Percentiles rank a stretch among this genome's conserved stretches.
Evolutionary conservation across 2,329 filamentous ascomycete species (phyloP).

Genomic region (Diaporthe destruens): DNA sequence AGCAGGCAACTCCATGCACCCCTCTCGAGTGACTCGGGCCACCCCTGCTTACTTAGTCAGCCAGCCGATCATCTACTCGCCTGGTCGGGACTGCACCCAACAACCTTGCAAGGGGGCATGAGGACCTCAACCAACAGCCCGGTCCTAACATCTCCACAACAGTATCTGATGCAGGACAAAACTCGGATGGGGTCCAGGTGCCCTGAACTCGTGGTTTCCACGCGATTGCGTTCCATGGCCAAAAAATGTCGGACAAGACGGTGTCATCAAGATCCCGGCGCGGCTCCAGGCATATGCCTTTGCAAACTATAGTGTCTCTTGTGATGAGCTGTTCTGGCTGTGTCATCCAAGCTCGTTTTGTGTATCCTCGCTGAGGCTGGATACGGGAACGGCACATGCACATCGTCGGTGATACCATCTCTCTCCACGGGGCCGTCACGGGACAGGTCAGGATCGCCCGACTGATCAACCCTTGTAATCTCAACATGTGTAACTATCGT

Average conservation of each 20-base stretch:
- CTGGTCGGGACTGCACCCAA: background rate
- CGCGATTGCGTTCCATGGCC: background rate
- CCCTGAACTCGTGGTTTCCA: background rate
- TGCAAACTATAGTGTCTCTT: background rate
- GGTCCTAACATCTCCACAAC: no score
- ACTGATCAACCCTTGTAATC: background rate
- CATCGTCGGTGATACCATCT: background rate
- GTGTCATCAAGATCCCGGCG: background rate
- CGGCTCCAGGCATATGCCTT: background rate
- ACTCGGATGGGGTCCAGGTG: background rate
- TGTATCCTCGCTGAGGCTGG: slow-evolving; percentile 3
- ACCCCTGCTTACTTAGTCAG: slow-evolving; percentile 9
- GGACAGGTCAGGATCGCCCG: background rate
- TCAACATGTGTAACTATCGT: background rate
- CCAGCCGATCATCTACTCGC: background rate
- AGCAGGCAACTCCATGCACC: slow-evolving; percentile 17
- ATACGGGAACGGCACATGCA: slow-evolving; percentile 1
- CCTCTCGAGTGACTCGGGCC: background rate
- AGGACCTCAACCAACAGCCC: no score
- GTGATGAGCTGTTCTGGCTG: background rate
- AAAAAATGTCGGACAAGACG: background rate
- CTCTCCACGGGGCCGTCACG: slow-evolving; percentile 7
- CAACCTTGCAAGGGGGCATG: no score
- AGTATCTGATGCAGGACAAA: background rate
- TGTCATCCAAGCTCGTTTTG: background rate